Evolutionary conservation across 805 yeast genomes (phyloP).

Genomic region (Naumovozyma castellii): DNA sequence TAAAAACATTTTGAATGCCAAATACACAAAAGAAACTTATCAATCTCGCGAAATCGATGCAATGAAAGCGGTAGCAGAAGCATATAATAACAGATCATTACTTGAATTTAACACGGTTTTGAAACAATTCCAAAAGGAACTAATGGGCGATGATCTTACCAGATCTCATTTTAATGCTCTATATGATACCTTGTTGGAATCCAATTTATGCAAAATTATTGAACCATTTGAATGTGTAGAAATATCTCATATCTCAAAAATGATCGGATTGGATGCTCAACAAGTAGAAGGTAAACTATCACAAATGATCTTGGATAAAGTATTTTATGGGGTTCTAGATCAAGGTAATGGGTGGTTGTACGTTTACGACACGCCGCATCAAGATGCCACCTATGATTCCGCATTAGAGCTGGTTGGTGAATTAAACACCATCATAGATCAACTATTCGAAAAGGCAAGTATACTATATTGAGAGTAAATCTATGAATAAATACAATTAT

Average conservation of each 20-base stretch:
- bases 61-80: slow-evolving; percentile 85
- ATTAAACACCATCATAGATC: slow-evolving; percentile 80
- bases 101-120: slow-evolving; percentile 85
- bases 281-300: slow-evolving; percentile 91
- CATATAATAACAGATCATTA: slow-evolving; percentile 81
- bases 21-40: slow-evolving; percentile 55
- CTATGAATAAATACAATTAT: no score
- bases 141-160: slow-evolving; percentile 78
- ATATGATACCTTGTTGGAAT: slow-evolving; percentile 87
- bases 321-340: slow-evolving; percentile 92
- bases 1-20: slow-evolving; percentile 64
- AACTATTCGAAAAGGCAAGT: slow-evolving; percentile 88
- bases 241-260: slow-evolving; percentile 73
- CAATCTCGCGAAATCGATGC: slow-evolving; percentile 86
- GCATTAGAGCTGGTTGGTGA: slow-evolving; percentile 79
- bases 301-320: slow-evolving; percentile 92
- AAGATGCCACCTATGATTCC: slow-evolving; percentile 81
- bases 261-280: slow-evolving; percentile 76
- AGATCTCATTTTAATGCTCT: slow-evolving; percentile 87
- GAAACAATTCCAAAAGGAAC: slow-evolving; percentile 57
- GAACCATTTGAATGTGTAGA: slow-evolving; percentile 97
- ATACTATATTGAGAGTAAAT: slow-evolving; percentile 58
- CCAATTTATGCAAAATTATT: slow-evolving; percentile 84
- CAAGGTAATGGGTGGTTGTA: slow-evolving; percentile 98
- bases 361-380: slow-evolving; percentile 78